These are phyloP conservation scores for Solanum piurae DNA, from an alignment of 257 asterid genomes.

Conservation along the genomic window DNA sequence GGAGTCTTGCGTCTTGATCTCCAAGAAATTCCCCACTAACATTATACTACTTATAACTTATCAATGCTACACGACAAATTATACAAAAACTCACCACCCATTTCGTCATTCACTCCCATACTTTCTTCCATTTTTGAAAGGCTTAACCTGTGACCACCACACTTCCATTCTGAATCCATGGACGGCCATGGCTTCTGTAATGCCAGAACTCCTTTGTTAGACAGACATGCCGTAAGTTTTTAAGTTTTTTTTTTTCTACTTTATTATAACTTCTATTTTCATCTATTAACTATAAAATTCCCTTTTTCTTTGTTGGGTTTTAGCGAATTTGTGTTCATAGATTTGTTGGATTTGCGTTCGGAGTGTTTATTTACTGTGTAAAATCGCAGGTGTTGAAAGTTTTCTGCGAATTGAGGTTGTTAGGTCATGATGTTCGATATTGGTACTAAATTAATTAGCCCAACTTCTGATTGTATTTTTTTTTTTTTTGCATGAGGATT, in stretches of 20 bases:
- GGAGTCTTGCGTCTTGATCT: not conserved
- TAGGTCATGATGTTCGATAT: not conserved
- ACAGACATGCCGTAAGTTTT: slow-evolving; percentile 35
- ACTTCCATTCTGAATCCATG: not conserved
- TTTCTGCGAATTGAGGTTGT: not conserved
- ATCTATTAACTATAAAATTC: not conserved
- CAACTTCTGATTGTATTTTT: not conserved
- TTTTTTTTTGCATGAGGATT: not conserved
- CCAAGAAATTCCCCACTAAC: not conserved
- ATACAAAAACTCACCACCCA: not conserved
- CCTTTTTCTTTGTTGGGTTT: not conserved
- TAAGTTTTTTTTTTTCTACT: not conserved
- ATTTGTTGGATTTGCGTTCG: not conserved
- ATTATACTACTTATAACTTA: not conserved
- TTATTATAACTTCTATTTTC: not conserved
- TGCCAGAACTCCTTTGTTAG: slow-evolving; percentile 40
- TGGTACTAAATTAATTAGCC: not conserved
- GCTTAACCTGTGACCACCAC: not conserved
- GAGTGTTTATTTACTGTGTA: not conserved
- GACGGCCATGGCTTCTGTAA: slow-evolving; percentile 29
- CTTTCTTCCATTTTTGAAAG: not conserved
- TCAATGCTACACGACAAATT: not conserved
- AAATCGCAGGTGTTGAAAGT: not conserved
- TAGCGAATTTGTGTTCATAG: not conserved
- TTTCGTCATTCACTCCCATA: not conserved